These are phyloP conservation scores for Umbelopsis sp. DNA, from an alignment of 371 early-diverging fungal genomes.

Conservation along the genomic window DNA sequence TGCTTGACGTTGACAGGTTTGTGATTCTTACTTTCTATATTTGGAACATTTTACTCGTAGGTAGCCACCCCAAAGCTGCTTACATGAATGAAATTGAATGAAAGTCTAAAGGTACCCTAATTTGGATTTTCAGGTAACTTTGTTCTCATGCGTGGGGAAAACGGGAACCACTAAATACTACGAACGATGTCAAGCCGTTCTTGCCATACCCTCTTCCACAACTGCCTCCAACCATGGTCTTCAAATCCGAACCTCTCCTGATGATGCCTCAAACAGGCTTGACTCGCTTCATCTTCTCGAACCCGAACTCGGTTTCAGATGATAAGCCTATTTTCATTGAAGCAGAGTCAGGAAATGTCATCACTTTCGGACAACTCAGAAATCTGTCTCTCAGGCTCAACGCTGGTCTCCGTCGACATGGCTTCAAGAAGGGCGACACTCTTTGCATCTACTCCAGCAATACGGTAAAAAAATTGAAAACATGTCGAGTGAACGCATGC, in stretches of 20 bases:
- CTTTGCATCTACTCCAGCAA: conserved; percentile 75
- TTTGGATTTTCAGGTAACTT: neutral
- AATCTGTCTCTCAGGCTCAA: conserved; percentile 64
- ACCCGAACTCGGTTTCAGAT: conserved; percentile 25
- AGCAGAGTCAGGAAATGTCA: conserved; percentile 22
- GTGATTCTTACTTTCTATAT: too few relatives aligned
- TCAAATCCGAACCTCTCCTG: conserved; percentile 17
- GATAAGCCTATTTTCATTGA: conserved; percentile 55
- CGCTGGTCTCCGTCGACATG: conserved; percentile 61
- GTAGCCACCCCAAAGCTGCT: neutral
- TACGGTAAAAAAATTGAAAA: conserved; percentile 41
- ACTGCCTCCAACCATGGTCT: conserved; percentile 1
- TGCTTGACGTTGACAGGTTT: too few relatives aligned
- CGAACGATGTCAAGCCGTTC: too few relatives aligned
- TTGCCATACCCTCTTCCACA: too few relatives aligned
- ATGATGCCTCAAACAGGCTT: conserved; percentile 19
- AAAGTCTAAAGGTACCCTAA: neutral
- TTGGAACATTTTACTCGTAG: neutral
- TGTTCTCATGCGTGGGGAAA: conserved; percentile 3
- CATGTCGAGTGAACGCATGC: neutral
- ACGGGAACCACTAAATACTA: neutral
- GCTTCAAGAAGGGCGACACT: conserved; percentile 68
- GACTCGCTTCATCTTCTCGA: conserved; percentile 9
- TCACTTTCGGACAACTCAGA: conserved; percentile 66
- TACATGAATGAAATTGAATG: neutral